Conservation (phyloP, 106 monocot genomes). For the Amphibolis antarctica region DNA sequence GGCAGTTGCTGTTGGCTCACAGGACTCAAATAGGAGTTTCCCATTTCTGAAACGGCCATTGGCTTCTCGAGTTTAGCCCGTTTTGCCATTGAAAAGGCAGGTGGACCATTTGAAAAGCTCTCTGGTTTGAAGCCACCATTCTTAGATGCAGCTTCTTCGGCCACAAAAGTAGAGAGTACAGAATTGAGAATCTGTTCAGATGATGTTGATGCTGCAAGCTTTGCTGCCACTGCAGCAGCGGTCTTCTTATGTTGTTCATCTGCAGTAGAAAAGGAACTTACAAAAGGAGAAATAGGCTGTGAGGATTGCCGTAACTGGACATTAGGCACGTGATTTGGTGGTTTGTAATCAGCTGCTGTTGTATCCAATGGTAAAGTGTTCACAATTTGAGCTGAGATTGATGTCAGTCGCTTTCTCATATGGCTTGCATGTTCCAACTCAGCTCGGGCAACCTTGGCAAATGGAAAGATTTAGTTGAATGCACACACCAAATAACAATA, state of each 20-base stretch:
- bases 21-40: neutral
- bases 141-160: constrained; percentile 73
- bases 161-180: constrained; percentile 62
- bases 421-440: constrained; percentile 30
- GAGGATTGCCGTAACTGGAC: constrained; percentile 11
- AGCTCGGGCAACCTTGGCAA: constrained; percentile 40
- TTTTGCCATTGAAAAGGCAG: constrained; percentile 43
- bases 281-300: constrained; percentile 29
- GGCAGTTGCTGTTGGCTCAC: neutral
- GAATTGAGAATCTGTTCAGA: constrained; percentile 79
- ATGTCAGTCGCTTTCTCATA: constrained; percentile 36
- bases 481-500: neutral
- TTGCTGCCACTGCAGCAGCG: constrained; percentile 83
- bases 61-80: constrained; percentile 58
- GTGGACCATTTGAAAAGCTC: constrained; percentile 7
- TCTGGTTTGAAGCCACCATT: constrained; percentile 17
- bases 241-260: constrained; percentile 78
- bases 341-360: constrained; percentile 1
- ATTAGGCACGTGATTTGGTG: constrained; percentile 3
- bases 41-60: neutral
- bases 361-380: constrained; percentile 3
- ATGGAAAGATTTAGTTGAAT: neutral
- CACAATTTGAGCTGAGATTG: neutral
- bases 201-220: constrained; percentile 70
- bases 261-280: constrained; percentile 19